phyloP scores from a whole-genome alignment of 23 red algal species.

The Gracilaria vermiculophylla region DNA sequence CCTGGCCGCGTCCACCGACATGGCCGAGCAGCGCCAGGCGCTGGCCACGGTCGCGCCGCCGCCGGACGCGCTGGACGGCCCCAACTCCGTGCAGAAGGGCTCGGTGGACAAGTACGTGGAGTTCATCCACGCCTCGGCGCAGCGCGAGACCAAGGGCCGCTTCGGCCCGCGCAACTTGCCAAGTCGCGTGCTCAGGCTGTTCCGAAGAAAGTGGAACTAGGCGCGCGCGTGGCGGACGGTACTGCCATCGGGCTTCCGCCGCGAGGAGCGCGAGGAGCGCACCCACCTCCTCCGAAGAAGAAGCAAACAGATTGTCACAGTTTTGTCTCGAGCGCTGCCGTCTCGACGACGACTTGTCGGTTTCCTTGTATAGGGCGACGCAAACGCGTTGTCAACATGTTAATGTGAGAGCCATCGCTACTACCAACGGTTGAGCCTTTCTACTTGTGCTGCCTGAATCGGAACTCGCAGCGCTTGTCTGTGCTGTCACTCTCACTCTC shows the following conservation, averaged over 20 bases:
- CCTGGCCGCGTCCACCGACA: constrained; percentile 10
- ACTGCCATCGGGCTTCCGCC: too few relatives aligned
- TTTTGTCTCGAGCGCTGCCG: background rate
- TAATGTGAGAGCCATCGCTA: background rate
- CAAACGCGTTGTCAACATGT: constrained; percentile 12
- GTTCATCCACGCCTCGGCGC: constrained; percentile 63
- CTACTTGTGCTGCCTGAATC: constrained; percentile 36
- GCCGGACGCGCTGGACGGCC: background rate
- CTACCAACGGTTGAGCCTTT: too few relatives aligned
- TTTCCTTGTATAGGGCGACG: constrained; percentile 13
- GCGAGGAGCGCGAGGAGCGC: background rate
- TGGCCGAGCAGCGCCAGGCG: constrained; percentile 8
- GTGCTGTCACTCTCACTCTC: background rate
- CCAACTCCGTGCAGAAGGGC: background rate
- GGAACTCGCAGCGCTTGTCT: constrained; percentile 38
- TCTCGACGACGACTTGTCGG: too few relatives aligned
- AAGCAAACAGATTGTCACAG: background rate
- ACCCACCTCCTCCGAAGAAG: background rate
- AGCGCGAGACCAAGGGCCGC: constrained; percentile 19
- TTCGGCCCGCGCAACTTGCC: constrained; percentile 44
- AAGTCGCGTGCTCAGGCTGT: constrained; percentile 42
- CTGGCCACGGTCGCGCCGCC: constrained; percentile 25
- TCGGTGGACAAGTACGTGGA: constrained; percentile 69
- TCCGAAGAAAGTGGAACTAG: constrained; percentile 62
- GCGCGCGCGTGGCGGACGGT: too few relatives aligned